phyloP scores from a whole-genome alignment of 2,329 filamentous ascomycete genomes.

The Botrytis cinerea region DNA sequence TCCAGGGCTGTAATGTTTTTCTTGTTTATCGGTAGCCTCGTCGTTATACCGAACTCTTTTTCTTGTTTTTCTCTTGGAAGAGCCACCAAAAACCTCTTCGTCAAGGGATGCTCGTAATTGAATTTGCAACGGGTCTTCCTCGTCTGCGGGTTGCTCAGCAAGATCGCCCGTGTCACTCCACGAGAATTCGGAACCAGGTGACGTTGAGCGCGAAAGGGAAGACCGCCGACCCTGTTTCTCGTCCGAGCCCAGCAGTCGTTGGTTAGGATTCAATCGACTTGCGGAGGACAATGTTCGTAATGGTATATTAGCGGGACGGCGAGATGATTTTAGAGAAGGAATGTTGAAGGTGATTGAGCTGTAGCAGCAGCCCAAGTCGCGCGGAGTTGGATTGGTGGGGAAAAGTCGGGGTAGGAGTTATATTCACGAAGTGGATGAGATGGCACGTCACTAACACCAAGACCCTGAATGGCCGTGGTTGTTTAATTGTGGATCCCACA shows the following conservation, averaged over 20 bases:
- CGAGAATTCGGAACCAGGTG: conserved; percentile 68
- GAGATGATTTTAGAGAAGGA: conserved; percentile 68
- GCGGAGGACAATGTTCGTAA: conserved; percentile 67
- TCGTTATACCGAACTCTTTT: conserved; percentile 72
- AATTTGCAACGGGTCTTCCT: conserved; percentile 77
- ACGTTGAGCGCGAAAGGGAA: conserved; percentile 56
- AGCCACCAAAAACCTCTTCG: conserved; percentile 57
- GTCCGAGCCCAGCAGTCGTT: conserved; percentile 50
- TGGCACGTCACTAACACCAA: conserved; percentile 25
- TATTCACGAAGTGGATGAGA: conserved; percentile 23
- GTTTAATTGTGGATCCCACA: conserved; percentile 22
- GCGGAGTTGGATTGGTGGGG: conserved; percentile 24
- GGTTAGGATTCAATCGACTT: conserved; percentile 41
- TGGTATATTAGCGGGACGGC: conserved; percentile 82
- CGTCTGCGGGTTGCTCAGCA: conserved; percentile 83
- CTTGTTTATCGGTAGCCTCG: conserved; percentile 45
- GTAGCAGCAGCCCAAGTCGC: conserved; percentile 65
- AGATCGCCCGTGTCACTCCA: conserved; percentile 97
- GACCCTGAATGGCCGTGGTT: conserved; percentile 16
- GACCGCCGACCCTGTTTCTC: conserved; percentile 46
- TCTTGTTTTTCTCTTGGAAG: conserved; percentile 49
- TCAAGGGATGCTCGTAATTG: conserved; percentile 68
- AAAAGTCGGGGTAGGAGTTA: conserved; percentile 22
- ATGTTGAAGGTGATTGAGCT: conserved; percentile 83
- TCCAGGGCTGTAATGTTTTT: conserved; percentile 45